Conservation (phyloP, 495 filamentous ascomycete genomes). For the Aspergillus incahuasiensis region DNA sequence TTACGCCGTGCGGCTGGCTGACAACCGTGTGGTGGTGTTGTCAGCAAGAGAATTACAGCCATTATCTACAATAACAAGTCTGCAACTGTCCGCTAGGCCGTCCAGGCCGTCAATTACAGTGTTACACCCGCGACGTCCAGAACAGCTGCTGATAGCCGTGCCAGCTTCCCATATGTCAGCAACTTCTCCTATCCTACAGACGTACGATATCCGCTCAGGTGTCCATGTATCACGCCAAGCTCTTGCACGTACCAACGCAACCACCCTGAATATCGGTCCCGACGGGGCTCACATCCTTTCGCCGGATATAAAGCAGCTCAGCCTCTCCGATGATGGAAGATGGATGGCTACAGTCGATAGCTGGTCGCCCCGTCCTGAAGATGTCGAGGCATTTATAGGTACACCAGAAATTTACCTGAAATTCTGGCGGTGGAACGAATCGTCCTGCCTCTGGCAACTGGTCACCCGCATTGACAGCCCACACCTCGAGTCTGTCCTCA, state of each 20-base stretch:
- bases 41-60: slow-evolving; percentile 84
- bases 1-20: slow-evolving; percentile 77
- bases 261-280: slow-evolving; percentile 67
- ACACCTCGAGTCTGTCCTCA: slow-evolving; percentile 67
- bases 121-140: slow-evolving; percentile 53
- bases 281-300: slow-evolving; percentile 63
- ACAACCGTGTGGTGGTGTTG: slow-evolving; percentile 84
- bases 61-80: slow-evolving; percentile 71
- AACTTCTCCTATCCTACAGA: slow-evolving; percentile 64
- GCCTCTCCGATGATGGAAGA: slow-evolving; percentile 69
- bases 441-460: slow-evolving; percentile 62
- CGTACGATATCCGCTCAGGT: slow-evolving; percentile 70
- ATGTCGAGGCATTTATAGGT: slow-evolving; percentile 52
- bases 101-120: slow-evolving; percentile 22
- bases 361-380: slow-evolving; percentile 69
- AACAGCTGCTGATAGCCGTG: slow-evolving; percentile 58
- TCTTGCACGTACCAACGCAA: slow-evolving; percentile 79
- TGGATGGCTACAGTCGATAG: slow-evolving; percentile 92
- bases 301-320: slow-evolving; percentile 68
- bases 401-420: slow-evolving; percentile 71
- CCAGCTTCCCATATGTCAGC: slow-evolving; percentile 40
- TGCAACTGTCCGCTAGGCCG: slow-evolving; percentile 54
- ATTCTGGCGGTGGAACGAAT: slow-evolving; percentile 77
- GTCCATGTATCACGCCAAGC: slow-evolving; percentile 78
- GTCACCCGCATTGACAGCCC: slow-evolving; percentile 78